Base-by-base conservation (phyloP, 164 flowering plant species). In the Vitis labrusca region DNA sequence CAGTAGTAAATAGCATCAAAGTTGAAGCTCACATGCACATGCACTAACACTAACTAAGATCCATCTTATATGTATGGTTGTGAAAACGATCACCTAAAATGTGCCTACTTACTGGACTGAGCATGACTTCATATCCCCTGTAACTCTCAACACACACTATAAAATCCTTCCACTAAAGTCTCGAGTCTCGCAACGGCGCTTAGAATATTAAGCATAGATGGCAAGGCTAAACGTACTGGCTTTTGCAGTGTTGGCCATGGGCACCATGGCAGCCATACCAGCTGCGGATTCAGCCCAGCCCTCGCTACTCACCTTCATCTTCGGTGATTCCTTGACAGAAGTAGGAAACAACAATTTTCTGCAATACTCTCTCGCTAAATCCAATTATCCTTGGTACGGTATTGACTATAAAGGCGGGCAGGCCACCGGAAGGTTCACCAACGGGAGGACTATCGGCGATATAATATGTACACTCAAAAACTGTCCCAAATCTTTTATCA, bases 321-420 rank as follows among this genome's bases (percentile, higher is more conserved):
- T 92, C 48, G 96, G 98, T 0, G 96, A 92, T 74, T 92, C 97
- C 0, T 71, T 92, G 49, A 76, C 94, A 12, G 96, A 92, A 51
- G 94, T 88, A 30, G 98, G 98, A 9, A 92, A 92, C 86, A 92
- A 92, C 79, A 91, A 92, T n/a, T 76, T 65, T 63, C 73, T 91
- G 8, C 82, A 71, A 37, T 83, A 79, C 70, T 85, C 94, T 14
- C 85, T 90, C 2, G 94, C 94, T 14, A 86, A 79, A 60, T 74
- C 96, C 0, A 83, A 92, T 71, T 89, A 63, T 73, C 93, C 92
- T 0, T 83, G 82, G 83, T 89, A 92, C 72, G 94, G 96, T 1
- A 48, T 90, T 27, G 97, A 90, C 76, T 92, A 70, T 63, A 1
- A 16, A 1, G 85, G 86, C 3, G 85, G 88, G 0, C 61, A 82